Evolutionary conservation across 2,329 filamentous ascomycete genomes (phyloP).

Genomic region (Microascus cirrosus): DNA sequence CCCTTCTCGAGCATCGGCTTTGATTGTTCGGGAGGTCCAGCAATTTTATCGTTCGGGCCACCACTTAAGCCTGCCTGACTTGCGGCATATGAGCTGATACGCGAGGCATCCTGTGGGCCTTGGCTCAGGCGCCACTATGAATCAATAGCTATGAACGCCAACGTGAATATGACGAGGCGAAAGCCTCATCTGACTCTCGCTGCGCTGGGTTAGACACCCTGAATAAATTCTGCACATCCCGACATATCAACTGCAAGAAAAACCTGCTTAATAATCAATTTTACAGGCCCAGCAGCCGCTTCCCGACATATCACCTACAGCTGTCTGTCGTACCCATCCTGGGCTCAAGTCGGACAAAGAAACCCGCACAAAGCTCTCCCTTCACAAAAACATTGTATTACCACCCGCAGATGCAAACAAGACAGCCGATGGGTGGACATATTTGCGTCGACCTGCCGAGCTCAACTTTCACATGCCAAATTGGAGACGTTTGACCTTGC

Average conservation of each 20-base stretch:
- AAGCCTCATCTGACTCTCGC: not conserved
- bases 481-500: not conserved
- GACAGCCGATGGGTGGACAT: not conserved
- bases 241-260: not conserved
- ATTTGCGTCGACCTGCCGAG: not conserved
- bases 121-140: no score
- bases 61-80: no score
- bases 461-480: constrained; percentile 1
- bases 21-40: no score
- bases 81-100: no score
- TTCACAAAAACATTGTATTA: not conserved
- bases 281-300: not conserved
- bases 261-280: not conserved
- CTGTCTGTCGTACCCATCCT: not conserved
- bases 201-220: not conserved
- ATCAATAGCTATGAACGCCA: no score
- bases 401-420: not conserved
- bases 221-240: not conserved
- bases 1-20: no score
- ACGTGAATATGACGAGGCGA: not conserved
- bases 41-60: no score
- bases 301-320: not conserved
- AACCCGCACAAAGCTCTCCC: not conserved
- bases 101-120: no score
- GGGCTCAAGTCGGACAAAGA: not conserved